phyloP scores from a whole-genome alignment of 2,329 filamentous ascomycete genomes.

The Pyrenophora tritici-repentis region DNA sequence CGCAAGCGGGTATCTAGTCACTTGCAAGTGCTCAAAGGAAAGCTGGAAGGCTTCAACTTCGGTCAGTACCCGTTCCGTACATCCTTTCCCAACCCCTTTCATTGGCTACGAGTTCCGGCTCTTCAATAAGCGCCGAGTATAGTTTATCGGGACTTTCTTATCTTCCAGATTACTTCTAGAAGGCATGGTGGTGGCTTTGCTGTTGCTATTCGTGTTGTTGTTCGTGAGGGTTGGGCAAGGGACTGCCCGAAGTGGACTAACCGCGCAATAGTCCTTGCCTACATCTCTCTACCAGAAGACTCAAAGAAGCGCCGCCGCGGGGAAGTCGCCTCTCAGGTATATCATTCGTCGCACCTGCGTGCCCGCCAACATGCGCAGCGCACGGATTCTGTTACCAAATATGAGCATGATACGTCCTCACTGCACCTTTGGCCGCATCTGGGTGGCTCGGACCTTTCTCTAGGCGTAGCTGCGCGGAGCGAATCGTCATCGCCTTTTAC shows the following conservation, averaged over 20 bases:
- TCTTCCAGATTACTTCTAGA: conserved; percentile 1
- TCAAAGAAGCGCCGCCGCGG: conserved; percentile 28
- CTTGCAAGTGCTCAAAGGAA: conserved; percentile 64
- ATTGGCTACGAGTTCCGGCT: background rate
- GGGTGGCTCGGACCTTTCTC: conserved; percentile 21
- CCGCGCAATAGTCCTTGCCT: conserved; percentile 45
- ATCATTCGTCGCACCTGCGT: conserved; percentile 29
- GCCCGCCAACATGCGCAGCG: conserved; percentile 28
- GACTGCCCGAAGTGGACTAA: conserved; percentile 28
- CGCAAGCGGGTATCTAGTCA: conserved; percentile 69
- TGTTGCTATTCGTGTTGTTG: conserved; percentile 5
- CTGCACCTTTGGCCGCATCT: conserved; percentile 22
- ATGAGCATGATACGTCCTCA: conserved; percentile 25
- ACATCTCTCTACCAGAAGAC: conserved; percentile 48
- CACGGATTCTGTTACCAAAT: conserved; percentile 26
- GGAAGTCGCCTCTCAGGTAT: conserved; percentile 21
- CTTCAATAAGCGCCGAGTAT: background rate
- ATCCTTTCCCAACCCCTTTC: background rate
- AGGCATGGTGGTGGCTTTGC: conserved; percentile 6
- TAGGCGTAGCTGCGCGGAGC: conserved; percentile 12
- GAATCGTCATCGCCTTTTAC: conserved; percentile 25
- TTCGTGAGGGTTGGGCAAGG: conserved; percentile 15
- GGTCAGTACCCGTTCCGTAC: conserved; percentile 49
- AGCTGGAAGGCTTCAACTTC: conserved; percentile 57
- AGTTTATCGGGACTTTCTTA: background rate